Conservation (phyloP, 2,329 filamentous ascomycete genomes). For the Botrytis porri region DNA sequence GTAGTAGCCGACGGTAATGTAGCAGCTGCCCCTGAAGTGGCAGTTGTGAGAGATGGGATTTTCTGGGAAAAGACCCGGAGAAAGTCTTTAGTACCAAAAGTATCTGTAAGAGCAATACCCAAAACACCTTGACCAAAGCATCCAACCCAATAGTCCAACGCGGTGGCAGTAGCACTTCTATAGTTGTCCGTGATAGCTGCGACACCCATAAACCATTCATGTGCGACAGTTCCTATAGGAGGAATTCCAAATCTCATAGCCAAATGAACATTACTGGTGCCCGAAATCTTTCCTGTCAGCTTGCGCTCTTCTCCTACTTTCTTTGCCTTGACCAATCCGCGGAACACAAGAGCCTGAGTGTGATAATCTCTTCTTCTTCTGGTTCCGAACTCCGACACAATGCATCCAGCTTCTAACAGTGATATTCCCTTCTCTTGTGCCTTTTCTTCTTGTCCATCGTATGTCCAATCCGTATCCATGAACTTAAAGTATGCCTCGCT, state of each 20-base stretch:
- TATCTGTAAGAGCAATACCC: constrained; percentile 89
- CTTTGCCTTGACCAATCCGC: constrained; percentile 76
- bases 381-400: constrained; percentile 92
- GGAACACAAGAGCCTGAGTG: constrained; percentile 88
- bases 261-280: constrained; percentile 95
- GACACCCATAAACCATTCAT: constrained; percentile 99
- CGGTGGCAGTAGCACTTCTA: constrained; percentile 76
- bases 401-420: constrained; percentile 77
- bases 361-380: constrained; percentile 88
- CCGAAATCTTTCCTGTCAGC: constrained; percentile 70
- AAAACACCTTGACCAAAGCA: constrained; percentile 85
- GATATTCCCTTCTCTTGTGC: constrained; percentile 77
- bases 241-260: constrained; percentile 87
- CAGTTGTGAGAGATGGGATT: constrained; percentile 46
- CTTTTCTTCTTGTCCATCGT: constrained; percentile 80
- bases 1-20: constrained; percentile 28
- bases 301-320: constrained; percentile 65
- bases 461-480: constrained; percentile 88
- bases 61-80: constrained; percentile 77
- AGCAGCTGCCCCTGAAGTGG: constrained; percentile 27
- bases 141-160: constrained; percentile 82
- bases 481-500: constrained; percentile 98
- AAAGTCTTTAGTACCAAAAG: constrained; percentile 90
- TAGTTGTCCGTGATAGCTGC: constrained; percentile 90
- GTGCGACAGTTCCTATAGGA: constrained; percentile 86